Percentiles rank a stretch among this genome's conserved stretches.
These are phyloP conservation scores for Leptoxyphium fumago DNA, from an alignment of 2,329 filamentous ascomycete genomes.

Conservation along the genomic window DNA sequence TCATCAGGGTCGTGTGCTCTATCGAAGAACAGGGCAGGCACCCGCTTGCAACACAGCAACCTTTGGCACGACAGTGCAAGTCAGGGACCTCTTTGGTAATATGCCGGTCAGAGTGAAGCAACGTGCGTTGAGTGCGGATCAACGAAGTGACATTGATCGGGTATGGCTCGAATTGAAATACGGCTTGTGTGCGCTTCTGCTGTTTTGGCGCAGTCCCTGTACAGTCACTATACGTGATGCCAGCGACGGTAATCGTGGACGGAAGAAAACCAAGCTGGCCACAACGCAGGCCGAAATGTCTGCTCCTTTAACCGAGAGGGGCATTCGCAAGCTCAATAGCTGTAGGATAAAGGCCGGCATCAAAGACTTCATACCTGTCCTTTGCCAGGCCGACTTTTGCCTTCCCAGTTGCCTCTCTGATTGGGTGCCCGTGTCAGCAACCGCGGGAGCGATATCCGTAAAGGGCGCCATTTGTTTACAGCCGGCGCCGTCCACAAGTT, in stretches of 20 bases:
- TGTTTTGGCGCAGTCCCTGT: constrained; percentile 49
- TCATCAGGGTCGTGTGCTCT: constrained; percentile 53
- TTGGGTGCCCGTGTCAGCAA: constrained; percentile 61
- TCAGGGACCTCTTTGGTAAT: constrained; percentile 72
- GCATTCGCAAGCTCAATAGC: constrained; percentile 11
- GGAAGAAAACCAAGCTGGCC: constrained; percentile 7
- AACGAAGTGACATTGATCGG: constrained; percentile 37
- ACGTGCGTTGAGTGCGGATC: constrained; percentile 42
- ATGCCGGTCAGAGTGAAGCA: constrained; percentile 86
- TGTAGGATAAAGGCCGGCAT: constrained; percentile 11
- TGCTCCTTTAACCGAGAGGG: constrained; percentile 14
- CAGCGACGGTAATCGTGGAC: constrained; percentile 12
- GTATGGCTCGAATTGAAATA: constrained; percentile 52
- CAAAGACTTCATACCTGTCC: constrained; percentile 32
- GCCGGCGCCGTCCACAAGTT: constrained; percentile 54
- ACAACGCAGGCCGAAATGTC: constrained; percentile 7
- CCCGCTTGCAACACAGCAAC: constrained; percentile 42
- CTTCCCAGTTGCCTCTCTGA: constrained; percentile 34
- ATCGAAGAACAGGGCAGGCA: constrained; percentile 25
- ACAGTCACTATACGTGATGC: constrained; percentile 45
- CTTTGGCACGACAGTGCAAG: constrained; percentile 59
- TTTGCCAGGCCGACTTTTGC: constrained; percentile 52
- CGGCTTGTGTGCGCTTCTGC: constrained; percentile 47
- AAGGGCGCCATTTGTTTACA: constrained; percentile 55
- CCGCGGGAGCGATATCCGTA: constrained; percentile 45